Conservation (phyloP, 192 early-diverging fungal species). For the Coemansia sp. region DNA sequence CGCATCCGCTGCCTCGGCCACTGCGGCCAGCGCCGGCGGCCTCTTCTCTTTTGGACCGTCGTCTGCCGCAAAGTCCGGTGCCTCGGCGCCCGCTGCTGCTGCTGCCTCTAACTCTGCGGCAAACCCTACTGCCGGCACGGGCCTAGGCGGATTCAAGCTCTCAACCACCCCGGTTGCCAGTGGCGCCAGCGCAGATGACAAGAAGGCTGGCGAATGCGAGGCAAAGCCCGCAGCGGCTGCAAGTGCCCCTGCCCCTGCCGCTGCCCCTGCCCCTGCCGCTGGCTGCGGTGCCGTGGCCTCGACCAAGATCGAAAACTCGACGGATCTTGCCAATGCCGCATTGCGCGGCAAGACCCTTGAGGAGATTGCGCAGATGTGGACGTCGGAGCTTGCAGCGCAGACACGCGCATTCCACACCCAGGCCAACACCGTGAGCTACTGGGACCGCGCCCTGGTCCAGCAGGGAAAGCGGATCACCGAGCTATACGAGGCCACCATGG, state of each 20-base stretch:
- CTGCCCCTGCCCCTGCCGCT: too few relatives aligned
- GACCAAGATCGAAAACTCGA: slow-evolving; percentile 58
- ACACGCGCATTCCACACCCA: slow-evolving; percentile 82
- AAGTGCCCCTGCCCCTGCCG: too few relatives aligned
- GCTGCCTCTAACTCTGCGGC: slow-evolving; percentile 30
- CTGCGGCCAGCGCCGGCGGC: slow-evolving; percentile 24
- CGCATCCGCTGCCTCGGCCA: neutral
- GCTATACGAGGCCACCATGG: slow-evolving; percentile 69
- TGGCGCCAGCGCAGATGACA: slow-evolving; percentile 25
- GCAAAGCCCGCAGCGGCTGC: slow-evolving; percentile 48
- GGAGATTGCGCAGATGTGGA: slow-evolving; percentile 90
- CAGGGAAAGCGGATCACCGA: slow-evolving; percentile 78
- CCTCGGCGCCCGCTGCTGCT: slow-evolving; percentile 36
- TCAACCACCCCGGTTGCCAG: slow-evolving; percentile 30
- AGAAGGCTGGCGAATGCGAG: slow-evolving; percentile 34
- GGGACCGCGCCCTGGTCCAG: slow-evolving; percentile 83
- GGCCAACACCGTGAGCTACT: slow-evolving; percentile 76
- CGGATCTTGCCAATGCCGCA: slow-evolving; percentile 31
- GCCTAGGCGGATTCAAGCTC: slow-evolving; percentile 45
- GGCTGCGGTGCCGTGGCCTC: slow-evolving; percentile 53
- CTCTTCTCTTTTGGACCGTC: slow-evolving; percentile 19
- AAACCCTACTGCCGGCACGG: slow-evolving; percentile 46
- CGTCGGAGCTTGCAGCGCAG: slow-evolving; percentile 70
- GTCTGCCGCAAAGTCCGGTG: slow-evolving; percentile 41
- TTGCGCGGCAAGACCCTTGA: slow-evolving; percentile 74